Conservation (phyloP, 2,329 filamentous ascomycete species). For the Colletotrichum orchidophilum region DNA sequence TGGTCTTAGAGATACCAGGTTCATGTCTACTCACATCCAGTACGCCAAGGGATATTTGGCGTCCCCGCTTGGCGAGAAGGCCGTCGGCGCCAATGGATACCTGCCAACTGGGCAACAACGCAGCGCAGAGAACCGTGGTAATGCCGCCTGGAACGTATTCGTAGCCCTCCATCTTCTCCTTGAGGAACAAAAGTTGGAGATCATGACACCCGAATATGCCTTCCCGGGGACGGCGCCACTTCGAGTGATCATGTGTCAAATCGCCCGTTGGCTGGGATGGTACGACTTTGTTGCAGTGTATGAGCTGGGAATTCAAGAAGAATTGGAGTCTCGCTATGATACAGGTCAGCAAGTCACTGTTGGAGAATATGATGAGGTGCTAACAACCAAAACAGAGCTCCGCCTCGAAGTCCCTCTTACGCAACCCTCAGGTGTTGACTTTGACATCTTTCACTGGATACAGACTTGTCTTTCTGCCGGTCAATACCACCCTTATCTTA, state of each 20-base stretch:
- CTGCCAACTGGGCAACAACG: conserved; percentile 68
- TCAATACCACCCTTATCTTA: conserved; percentile 49
- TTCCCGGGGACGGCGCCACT: conserved; percentile 62
- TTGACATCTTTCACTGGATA: conserved; percentile 62
- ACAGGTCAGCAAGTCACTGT: conserved; percentile 45
- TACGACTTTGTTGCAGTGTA: conserved; percentile 57
- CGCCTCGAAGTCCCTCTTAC: conserved; percentile 37
- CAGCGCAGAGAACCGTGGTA: conserved; percentile 66
- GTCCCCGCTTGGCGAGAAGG: conserved; percentile 65
- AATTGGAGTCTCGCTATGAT: conserved; percentile 50
- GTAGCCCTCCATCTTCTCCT: conserved; percentile 85
- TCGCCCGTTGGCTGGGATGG: conserved; percentile 86
- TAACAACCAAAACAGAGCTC: conserved; percentile 41
- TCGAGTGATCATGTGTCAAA: conserved; percentile 80
- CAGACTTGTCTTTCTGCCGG: conserved; percentile 54
- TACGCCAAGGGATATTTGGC: conserved; percentile 73
- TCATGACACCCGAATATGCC: conserved; percentile 56
- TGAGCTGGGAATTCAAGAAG: conserved; percentile 62
- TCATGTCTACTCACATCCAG: conserved; percentile 61
- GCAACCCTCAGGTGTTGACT: conserved; percentile 44
- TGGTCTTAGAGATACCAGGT: conserved; percentile 44
- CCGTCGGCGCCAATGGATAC: conserved; percentile 65
- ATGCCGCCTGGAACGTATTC: conserved; percentile 72
- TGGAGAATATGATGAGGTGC: conserved; percentile 18
- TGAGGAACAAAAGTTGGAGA: conserved; percentile 87